phyloP scores from a whole-genome alignment of 345 rosid genomes.

The Dipteronia sinensis region DNA sequence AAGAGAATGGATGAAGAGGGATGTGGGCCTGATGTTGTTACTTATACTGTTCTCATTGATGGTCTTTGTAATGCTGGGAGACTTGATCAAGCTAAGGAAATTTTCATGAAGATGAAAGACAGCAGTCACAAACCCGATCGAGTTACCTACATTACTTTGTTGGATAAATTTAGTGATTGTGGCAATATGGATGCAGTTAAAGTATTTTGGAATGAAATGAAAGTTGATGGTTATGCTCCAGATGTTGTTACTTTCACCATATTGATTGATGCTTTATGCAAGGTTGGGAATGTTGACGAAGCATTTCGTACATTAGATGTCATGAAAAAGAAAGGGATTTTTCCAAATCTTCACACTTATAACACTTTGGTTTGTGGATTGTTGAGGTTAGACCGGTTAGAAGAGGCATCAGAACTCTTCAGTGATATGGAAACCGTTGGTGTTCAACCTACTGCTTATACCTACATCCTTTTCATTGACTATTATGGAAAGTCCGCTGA shows the following conservation, averaged over 20 bases:
- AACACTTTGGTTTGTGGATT: slow-evolving; percentile 79
- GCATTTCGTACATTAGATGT: slow-evolving; percentile 65
- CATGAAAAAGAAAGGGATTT: slow-evolving; percentile 62
- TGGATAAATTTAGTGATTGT: slow-evolving; percentile 72
- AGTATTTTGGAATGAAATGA: slow-evolving; percentile 86
- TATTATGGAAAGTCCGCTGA: slow-evolving; percentile 85
- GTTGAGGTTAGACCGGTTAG: slow-evolving; percentile 56
- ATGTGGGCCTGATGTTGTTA: slow-evolving; percentile 85
- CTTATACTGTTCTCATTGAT: slow-evolving; percentile 86
- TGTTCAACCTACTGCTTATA: slow-evolving; percentile 68
- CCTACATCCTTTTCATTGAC: slow-evolving; percentile 83
- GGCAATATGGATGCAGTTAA: slow-evolving; percentile 69
- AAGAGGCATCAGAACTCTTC: slow-evolving; percentile 65
- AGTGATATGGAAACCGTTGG: slow-evolving; percentile 62
- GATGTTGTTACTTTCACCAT: slow-evolving; percentile 84
- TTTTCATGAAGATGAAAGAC: slow-evolving; percentile 71
- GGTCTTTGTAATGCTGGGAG: slow-evolving; percentile 79
- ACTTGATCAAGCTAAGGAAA: slow-evolving; percentile 61
- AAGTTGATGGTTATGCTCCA: slow-evolving; percentile 74
- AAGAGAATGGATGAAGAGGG: slow-evolving; percentile 87
- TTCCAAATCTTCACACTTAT: slow-evolving; percentile 84
- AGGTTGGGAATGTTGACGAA: slow-evolving; percentile 55
- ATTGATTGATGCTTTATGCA: slow-evolving; percentile 74
- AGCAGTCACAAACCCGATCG: slow-evolving; percentile 78
- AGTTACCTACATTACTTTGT: slow-evolving; percentile 77